phyloP scores from a whole-genome alignment of 108 stramenopile species.

The Fistulifera pelliculosa region DNA sequence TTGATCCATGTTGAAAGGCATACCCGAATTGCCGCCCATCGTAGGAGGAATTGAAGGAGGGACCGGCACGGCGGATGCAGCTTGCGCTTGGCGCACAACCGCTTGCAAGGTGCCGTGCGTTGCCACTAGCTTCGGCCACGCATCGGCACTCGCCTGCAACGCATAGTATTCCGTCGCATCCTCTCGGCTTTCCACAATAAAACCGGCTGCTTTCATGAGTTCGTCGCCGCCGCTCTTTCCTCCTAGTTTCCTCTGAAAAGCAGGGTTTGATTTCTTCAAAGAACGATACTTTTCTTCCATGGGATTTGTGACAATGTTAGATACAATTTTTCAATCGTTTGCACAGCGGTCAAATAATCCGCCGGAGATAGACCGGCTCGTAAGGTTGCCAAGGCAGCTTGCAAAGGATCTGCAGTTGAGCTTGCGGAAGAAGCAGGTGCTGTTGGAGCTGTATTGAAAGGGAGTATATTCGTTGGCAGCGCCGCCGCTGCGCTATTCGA shows the following conservation, averaged over 20 bases:
- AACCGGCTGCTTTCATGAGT: constrained; percentile 47
- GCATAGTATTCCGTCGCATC: constrained; percentile 32
- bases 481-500: constrained; percentile 11
- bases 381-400: constrained; percentile 36
- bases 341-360: constrained; percentile 43
- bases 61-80: constrained; percentile 6
- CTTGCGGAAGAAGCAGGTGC: constrained; percentile 12
- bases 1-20: constrained; percentile 14
- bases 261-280: constrained; percentile 63
- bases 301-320: constrained; percentile 61
- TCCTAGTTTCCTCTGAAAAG: constrained; percentile 63
- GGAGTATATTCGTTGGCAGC: not conserved
- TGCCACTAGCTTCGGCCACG: constrained; percentile 52
- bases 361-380: constrained; percentile 26
- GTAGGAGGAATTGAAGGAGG: no score
- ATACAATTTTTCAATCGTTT: constrained; percentile 58
- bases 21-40: not conserved
- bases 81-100: constrained; percentile 21
- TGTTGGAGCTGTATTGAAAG: constrained; percentile 11
- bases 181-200: constrained; percentile 27
- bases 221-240: constrained; percentile 42
- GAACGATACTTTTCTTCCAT: constrained; percentile 84
- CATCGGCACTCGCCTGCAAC: constrained; percentile 53
- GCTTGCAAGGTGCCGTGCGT: constrained; percentile 29
- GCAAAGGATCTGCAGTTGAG: constrained; percentile 24